These are phyloP conservation scores for Chlorella sorokiniana DNA, from an alignment of 139 green algal genomes.

Conservation along the genomic window DNA sequence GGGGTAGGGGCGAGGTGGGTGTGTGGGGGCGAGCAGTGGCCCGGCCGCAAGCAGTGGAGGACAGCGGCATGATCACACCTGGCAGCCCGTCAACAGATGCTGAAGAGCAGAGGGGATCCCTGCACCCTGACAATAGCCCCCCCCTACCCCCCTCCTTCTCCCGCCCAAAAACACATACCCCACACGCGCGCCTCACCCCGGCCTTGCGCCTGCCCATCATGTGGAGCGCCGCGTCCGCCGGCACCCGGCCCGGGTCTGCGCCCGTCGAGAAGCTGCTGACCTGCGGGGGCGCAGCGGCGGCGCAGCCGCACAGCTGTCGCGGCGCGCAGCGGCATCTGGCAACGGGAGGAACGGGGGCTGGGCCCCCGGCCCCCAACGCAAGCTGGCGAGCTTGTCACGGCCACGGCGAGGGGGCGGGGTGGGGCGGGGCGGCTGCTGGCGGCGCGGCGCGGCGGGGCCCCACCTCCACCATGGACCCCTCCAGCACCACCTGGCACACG, in stretches of 20 bases:
- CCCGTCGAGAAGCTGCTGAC: slow-evolving; percentile 51
- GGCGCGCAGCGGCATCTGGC: too few species aligned
- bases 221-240: background rate
- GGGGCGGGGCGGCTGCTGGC: too few species aligned
- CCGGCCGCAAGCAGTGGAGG: background rate
- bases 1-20: background rate
- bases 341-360: background rate
- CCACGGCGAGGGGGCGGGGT: too few species aligned
- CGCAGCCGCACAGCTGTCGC: background rate
- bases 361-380: too few species aligned
- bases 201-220: slow-evolving; percentile 20
- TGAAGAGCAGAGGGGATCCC: too few species aligned
- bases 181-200: background rate
- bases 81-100: too few species aligned
- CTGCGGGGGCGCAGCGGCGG: background rate
- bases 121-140: too few species aligned
- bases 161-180: background rate
- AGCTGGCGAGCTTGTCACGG: too few species aligned
- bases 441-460: too few species aligned
- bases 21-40: background rate
- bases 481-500: slow-evolving; percentile 55
- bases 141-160: too few species aligned
- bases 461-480: slow-evolving; percentile 51
- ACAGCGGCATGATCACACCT: too few species aligned
- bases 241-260: background rate